Conservation (phyloP, 2,329 filamentous ascomycete species). For the Madurella mycetomatis region DNA sequence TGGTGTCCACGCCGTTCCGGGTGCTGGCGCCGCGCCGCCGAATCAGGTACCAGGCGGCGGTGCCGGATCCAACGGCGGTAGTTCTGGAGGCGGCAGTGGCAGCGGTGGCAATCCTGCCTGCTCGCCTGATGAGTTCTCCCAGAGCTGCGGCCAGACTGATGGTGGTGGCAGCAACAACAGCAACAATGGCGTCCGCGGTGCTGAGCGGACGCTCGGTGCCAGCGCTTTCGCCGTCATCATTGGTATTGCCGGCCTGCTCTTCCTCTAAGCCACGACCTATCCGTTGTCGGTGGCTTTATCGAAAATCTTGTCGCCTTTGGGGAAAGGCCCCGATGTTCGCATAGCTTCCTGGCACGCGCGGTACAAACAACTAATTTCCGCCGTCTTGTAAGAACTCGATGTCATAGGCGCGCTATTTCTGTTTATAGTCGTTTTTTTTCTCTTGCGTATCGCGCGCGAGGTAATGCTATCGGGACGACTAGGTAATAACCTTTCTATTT, state of each 20-base stretch:
- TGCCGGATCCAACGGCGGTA: conserved; percentile 21
- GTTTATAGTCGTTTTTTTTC: background rate
- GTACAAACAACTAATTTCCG: background rate
- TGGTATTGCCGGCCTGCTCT: conserved; percentile 32
- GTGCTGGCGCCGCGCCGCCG: conserved; percentile 28
- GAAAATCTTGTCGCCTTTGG: background rate
- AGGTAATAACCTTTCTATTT: background rate
- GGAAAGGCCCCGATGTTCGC: background rate
- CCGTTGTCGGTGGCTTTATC: background rate
- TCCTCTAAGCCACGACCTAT: conserved; percentile 23
- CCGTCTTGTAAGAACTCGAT: background rate
- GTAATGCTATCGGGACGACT: background rate
- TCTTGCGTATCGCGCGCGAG: background rate
- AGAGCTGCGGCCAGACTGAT: conserved; percentile 33
- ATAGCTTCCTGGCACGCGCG: background rate
- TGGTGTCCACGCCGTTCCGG: conserved; percentile 27
- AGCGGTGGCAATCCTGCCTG: conserved; percentile 27
- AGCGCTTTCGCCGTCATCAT: conserved; percentile 36
- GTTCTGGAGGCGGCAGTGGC: conserved; percentile 6
- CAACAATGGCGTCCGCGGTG: conserved; percentile 29
- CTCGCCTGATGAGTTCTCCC: conserved; percentile 37
- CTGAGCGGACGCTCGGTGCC: conserved; percentile 30
- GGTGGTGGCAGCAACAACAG: conserved; percentile 25
- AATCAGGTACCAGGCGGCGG: conserved; percentile 12
- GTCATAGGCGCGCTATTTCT: background rate